Conservation (phyloP, 768 basidiomycete species). For the Mycena sanguinolenta region DNA sequence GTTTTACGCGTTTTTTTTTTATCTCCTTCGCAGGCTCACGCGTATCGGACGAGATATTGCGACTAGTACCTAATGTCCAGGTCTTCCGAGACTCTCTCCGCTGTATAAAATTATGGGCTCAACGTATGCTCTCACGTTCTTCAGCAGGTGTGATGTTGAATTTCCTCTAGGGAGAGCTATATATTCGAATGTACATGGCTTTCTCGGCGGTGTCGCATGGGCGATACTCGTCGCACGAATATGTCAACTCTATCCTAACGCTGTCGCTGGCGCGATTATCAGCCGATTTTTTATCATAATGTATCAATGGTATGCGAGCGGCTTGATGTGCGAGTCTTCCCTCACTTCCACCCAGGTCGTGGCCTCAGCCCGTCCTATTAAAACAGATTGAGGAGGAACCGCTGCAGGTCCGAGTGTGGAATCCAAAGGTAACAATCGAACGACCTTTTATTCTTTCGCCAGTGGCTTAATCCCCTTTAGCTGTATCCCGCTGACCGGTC, state of each 20-base stretch:
- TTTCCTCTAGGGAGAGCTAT: conserved; percentile 84
- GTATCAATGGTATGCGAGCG: conserved; percentile 86
- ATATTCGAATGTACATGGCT: conserved; percentile 98
- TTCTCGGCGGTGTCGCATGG: conserved; percentile 98
- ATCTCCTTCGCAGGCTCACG: conserved; percentile 76
- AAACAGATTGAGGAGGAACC: conserved; percentile 98
- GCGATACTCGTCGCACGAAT: conserved; percentile 98
- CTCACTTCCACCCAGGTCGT: conserved; percentile 72
- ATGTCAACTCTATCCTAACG: conserved; percentile 98
- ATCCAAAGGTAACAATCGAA: conserved; percentile 79
- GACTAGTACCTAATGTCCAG: conserved; percentile 94
- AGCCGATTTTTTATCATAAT: conserved; percentile 99
- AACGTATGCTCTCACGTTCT: conserved; percentile 69
- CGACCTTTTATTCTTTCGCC: background rate
- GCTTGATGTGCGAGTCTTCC: background rate
- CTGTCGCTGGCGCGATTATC: conserved; percentile 93
- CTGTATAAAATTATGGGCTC: conserved; percentile 98
- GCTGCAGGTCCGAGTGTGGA: conserved; percentile 95
- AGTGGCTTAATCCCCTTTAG: conserved; percentile 55
- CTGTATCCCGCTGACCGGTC: conserved; percentile 91
- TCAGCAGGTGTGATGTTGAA: conserved; percentile 4
- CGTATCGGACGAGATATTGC: conserved; percentile 95
- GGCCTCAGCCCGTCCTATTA: conserved; percentile 97
- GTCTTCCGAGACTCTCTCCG: conserved; percentile 96
- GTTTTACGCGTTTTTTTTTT: conserved; percentile 19